These are phyloP conservation scores for Cyanidioschyzon merolae DNA, from an alignment of 23 red algal species.

Conservation along the genomic window DNA sequence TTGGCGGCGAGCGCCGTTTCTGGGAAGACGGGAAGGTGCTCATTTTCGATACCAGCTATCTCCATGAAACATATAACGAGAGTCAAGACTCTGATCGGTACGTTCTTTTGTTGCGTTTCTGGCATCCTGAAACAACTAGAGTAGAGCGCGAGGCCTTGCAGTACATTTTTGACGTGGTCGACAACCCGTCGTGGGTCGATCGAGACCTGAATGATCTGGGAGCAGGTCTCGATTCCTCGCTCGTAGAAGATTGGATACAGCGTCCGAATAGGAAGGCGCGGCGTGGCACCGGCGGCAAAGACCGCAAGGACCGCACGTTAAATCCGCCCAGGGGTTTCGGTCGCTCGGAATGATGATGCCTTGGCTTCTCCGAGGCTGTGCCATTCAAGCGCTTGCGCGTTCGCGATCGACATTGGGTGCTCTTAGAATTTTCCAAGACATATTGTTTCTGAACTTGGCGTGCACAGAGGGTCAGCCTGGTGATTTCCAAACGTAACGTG, in stretches of 20 bases:
- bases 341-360: background rate
- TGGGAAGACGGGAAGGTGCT: constrained; percentile 72
- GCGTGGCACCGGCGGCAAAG: background rate
- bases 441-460: no score
- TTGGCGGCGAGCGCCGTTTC: constrained; percentile 61
- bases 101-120: constrained; percentile 72
- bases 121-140: constrained; percentile 53
- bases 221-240: background rate
- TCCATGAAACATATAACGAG: constrained; percentile 74
- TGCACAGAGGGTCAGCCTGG: no score
- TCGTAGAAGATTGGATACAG: background rate
- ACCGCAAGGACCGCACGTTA: background rate
- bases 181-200: constrained; percentile 33
- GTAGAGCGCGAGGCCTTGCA: constrained; percentile 53
- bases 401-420: no score
- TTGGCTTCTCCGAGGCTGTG: no score
- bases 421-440: no score
- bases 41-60: constrained; percentile 73
- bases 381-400: no score
- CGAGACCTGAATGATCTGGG: background rate
- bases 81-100: constrained; percentile 24
- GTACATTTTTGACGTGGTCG: constrained; percentile 46
- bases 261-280: background rate
- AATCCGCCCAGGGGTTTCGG: background rate
- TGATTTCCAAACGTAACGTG: no score